Conservation (phyloP, 2,329 filamentous ascomycete genomes). For the Pseudocercospora vitis region DNA sequence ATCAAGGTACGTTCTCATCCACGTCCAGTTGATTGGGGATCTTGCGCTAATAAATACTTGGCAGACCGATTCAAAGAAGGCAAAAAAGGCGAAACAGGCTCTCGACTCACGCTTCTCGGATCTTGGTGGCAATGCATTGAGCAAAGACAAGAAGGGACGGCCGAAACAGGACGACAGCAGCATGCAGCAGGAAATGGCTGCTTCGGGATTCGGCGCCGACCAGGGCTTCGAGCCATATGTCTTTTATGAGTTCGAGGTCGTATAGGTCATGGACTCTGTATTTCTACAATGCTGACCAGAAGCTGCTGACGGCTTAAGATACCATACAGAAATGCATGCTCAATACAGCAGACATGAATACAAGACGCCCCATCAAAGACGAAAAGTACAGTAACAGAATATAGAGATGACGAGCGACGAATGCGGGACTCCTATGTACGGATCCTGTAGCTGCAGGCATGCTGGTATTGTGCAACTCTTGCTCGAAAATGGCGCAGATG, state of each 20-base stretch:
- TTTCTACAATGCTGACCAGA: not conserved
- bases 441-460: too few species aligned
- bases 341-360: not conserved
- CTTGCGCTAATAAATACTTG: constrained; percentile 19
- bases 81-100: constrained; percentile 65
- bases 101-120: constrained; percentile 87
- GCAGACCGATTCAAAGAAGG: constrained; percentile 78
- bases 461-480: too few species aligned
- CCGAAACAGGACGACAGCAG: constrained; percentile 85
- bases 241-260: constrained; percentile 90
- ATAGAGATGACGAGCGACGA: too few species aligned
- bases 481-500: too few species aligned
- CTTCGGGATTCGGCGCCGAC: constrained; percentile 59
- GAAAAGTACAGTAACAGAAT: too few species aligned
- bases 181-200: constrained; percentile 78
- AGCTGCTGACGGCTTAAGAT: not conserved
- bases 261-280: constrained; percentile 36
- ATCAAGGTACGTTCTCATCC: too few species aligned
- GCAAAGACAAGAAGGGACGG: constrained; percentile 87
- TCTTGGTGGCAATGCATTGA: constrained; percentile 90
- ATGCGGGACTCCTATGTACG: too few species aligned
- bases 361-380: too few species aligned
- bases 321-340: not conserved
- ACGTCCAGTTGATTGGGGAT: too few species aligned
- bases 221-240: constrained; percentile 94